Conservation (phyloP, 169 alveolate species). For the Cryptosporidium meleagridis region DNA sequence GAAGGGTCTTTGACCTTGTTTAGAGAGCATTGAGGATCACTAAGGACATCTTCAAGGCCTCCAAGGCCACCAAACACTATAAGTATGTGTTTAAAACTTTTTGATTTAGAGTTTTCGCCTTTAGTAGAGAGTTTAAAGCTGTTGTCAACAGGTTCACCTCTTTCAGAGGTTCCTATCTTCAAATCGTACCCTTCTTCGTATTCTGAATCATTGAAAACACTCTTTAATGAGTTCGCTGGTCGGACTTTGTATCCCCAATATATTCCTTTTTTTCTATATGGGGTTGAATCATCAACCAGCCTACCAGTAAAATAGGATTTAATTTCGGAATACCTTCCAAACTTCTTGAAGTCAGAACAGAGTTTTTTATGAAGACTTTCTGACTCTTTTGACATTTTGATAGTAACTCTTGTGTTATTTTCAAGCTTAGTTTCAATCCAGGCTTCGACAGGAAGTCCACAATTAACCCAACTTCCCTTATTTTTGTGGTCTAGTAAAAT, state of each 20-base stretch:
- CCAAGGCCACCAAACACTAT: slow-evolving; percentile 91
- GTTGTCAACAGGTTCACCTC: slow-evolving; percentile 84
- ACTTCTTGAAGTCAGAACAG: slow-evolving; percentile 39
- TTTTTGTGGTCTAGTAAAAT: slow-evolving; percentile 30
- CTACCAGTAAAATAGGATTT: slow-evolving; percentile 73
- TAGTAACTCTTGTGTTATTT: slow-evolving; percentile 76
- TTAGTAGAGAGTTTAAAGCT: slow-evolving; percentile 73
- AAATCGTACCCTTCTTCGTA: slow-evolving; percentile 89
- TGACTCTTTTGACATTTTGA: slow-evolving; percentile 57
- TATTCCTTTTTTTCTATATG: slow-evolving; percentile 79
- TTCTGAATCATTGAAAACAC: slow-evolving; percentile 84
- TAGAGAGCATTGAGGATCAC: slow-evolving; percentile 76
- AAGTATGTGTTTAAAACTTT: slow-evolving; percentile 84
- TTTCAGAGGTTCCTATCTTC: slow-evolving; percentile 90
- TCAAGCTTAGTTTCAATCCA: slow-evolving; percentile 76
- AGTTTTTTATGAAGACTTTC: slow-evolving; percentile 34
- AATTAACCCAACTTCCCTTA: slow-evolving; percentile 73
- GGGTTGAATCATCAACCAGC: slow-evolving; percentile 72
- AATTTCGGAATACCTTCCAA: slow-evolving; percentile 30
- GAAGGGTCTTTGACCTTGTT: slow-evolving; percentile 19
- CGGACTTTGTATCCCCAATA: slow-evolving; percentile 96
- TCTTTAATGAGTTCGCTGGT: slow-evolving; percentile 84
- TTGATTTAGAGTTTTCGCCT: slow-evolving; percentile 44
- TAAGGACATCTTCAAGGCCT: slow-evolving; percentile 90
- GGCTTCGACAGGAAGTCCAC: slow-evolving; percentile 83